These are phyloP conservation scores for Gossypium schwendimanii DNA, from an alignment of 441 rosid species.

Conservation along the genomic window DNA sequence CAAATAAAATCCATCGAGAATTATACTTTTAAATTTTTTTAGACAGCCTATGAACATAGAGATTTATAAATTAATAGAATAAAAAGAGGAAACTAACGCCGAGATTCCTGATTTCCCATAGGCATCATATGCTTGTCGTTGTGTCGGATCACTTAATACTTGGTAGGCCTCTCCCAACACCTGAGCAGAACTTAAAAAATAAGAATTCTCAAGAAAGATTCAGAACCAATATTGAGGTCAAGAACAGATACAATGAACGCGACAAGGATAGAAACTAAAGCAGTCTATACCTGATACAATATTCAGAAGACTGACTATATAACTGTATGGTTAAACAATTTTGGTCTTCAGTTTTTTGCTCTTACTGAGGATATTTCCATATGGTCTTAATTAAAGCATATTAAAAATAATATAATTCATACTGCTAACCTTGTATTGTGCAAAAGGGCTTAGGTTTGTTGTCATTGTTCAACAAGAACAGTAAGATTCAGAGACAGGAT, in stretches of 20 bases:
- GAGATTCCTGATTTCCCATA: constrained; percentile 93
- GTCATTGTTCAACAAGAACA: background rate
- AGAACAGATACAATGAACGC: background rate
- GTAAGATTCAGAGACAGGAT: background rate
- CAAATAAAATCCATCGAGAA: background rate
- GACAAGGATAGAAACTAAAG: background rate
- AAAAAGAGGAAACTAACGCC: constrained; percentile 55
- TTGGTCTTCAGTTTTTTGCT: background rate
- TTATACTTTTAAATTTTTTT: background rate
- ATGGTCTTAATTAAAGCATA: background rate
- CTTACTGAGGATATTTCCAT: background rate
- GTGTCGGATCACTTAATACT: constrained; percentile 83
- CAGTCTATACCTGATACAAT: background rate
- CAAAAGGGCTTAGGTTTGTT: background rate
- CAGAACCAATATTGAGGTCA: background rate
- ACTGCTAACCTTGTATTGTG: background rate
- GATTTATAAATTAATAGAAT: constrained; percentile 15
- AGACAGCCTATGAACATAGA: constrained; percentile 13
- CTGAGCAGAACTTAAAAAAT: constrained; percentile 29
- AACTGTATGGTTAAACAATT: background rate
- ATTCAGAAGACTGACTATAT: background rate
- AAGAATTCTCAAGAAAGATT: constrained; percentile 11
- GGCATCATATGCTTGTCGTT: constrained; percentile 90
- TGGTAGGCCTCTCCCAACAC: constrained; percentile 95
- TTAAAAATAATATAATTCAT: background rate